Conservation (phyloP, 2,329 filamentous ascomycete species). For the Metarhizium brunneum region DNA sequence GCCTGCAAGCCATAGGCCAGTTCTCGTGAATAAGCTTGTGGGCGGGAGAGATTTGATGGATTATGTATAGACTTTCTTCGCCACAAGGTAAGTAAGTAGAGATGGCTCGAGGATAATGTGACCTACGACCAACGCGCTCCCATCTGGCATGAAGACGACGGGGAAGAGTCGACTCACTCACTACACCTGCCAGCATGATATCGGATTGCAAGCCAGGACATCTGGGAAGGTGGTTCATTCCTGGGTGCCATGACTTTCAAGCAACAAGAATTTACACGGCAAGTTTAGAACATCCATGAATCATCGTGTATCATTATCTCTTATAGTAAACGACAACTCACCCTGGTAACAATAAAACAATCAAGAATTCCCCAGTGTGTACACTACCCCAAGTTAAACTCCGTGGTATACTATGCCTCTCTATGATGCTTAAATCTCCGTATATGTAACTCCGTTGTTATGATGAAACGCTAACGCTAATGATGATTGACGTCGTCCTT, state of each 20-base stretch:
- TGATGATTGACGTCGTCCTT: not conserved
- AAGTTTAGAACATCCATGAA: not conserved
- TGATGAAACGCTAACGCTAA: conserved; percentile 5
- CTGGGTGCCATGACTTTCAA: not conserved
- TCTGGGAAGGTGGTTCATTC: not conserved
- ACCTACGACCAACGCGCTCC: too few relatives aligned
- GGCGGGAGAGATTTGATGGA: too few relatives aligned
- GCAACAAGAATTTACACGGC: not conserved
- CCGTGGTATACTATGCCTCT: not conserved
- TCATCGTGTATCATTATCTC: not conserved
- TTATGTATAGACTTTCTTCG: too few relatives aligned
- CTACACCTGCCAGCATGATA: too few relatives aligned
- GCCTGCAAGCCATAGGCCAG: too few relatives aligned
- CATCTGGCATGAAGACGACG: not conserved
- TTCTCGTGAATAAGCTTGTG: too few relatives aligned
- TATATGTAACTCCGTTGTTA: not conserved
- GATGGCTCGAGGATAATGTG: too few relatives aligned
- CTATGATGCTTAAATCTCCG: not conserved
- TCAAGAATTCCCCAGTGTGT: not conserved
- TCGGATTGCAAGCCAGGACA: not conserved
- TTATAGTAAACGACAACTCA: not conserved
- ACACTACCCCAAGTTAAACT: not conserved
- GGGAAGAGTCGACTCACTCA: not conserved
- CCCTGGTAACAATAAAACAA: not conserved
- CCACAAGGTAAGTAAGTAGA: too few relatives aligned